Evolutionary conservation across 2,329 filamentous ascomycete genomes (phyloP).

Genomic region (Sarocladium brachiariae): DNA sequence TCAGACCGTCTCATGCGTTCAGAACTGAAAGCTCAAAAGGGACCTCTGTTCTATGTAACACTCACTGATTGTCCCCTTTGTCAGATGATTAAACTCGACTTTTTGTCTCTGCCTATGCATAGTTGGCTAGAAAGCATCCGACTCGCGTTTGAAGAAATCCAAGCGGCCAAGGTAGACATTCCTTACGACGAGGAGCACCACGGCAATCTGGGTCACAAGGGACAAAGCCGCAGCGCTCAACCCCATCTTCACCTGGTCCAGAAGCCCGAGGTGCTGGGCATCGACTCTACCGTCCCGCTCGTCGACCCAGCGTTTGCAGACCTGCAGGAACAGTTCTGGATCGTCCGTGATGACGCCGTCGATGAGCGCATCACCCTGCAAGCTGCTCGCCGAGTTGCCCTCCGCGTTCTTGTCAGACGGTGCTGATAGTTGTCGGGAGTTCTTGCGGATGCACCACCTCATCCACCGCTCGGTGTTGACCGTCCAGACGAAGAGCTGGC

Average conservation of each 20-base stretch:
- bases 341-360: constrained; percentile 87
- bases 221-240: constrained; percentile 10
- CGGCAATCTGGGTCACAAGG: constrained; percentile 13
- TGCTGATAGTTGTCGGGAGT: constrained; percentile 11
- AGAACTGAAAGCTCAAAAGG: too few species aligned
- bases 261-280: constrained; percentile 9
- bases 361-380: constrained; percentile 30
- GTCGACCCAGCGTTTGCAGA: constrained; percentile 39
- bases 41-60: too few species aligned
- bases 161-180: constrained; percentile 1
- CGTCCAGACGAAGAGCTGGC: constrained; percentile 74
- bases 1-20: too few species aligned
- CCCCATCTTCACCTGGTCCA: constrained; percentile 12
- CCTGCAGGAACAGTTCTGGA: constrained; percentile 58
- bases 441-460: constrained; percentile 63
- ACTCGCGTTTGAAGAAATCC: constrained; percentile 4
- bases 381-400: not conserved
- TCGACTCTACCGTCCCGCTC: constrained; percentile 22
- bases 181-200: constrained; percentile 15
- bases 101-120: too few species aligned
- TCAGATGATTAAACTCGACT: too few species aligned
- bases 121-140: not conserved
- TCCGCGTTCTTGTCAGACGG: constrained; percentile 22
- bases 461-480: constrained; percentile 75
- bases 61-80: too few species aligned